phyloP scores from a whole-genome alignment of 129 eudicot genomes.

The Helianthus tuberosus region DNA sequence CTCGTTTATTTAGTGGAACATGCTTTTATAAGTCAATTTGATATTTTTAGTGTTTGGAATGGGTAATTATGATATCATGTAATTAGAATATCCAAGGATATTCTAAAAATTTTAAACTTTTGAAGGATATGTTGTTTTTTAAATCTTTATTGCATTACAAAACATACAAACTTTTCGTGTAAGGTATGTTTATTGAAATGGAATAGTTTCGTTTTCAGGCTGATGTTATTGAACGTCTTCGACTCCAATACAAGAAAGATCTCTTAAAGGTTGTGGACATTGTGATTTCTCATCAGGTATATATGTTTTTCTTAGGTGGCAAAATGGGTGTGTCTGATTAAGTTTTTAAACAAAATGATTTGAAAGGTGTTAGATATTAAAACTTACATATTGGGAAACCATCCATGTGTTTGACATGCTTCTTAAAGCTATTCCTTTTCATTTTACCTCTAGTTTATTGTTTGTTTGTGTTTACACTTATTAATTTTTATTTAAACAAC shows the following conservation, averaged over 20 bases:
- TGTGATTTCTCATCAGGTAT: constrained; percentile 99
- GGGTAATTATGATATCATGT: not conserved
- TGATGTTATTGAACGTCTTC: constrained; percentile 97
- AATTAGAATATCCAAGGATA: not conserved
- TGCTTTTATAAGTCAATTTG: not conserved
- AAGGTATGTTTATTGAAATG: not conserved
- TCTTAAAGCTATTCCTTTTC: not conserved
- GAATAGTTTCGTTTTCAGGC: constrained; percentile 49
- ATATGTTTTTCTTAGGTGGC: not conserved
- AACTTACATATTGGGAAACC: no score
- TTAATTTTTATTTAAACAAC: constrained; percentile 7
- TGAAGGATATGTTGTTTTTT: not conserved
- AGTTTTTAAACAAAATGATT: no score
- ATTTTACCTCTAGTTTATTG: constrained; percentile 3
- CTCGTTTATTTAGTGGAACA: not conserved
- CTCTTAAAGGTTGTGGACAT: constrained; percentile 89
- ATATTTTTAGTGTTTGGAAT: not conserved
- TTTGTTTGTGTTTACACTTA: not conserved
- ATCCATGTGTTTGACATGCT: no score
- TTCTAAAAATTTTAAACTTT: not conserved
- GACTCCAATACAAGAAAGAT: constrained; percentile 93
- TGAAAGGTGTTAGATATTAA: no score
- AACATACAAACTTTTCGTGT: not conserved
- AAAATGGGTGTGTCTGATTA: not conserved
- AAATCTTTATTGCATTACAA: not conserved